phyloP scores from a whole-genome alignment of 371 early-diverging fungal species.

The Syncephalis plumigaleata region DNA sequence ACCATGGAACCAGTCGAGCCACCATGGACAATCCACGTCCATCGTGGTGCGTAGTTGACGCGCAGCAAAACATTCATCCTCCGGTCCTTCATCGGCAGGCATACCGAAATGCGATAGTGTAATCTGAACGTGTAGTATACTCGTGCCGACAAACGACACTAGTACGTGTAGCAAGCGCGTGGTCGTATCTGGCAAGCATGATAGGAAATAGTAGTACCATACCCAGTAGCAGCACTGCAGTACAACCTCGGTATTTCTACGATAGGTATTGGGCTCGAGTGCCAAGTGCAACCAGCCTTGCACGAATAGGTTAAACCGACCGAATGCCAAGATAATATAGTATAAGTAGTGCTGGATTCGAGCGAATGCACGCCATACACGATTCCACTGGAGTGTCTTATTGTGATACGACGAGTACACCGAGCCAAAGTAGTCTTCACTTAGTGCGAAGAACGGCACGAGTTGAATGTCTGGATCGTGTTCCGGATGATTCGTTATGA shows the following conservation, averaged over 20 bases:
- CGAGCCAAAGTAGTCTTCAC: conserved; percentile 56
- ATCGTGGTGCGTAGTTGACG: conserved; percentile 86
- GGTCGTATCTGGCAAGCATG: conserved; percentile 42
- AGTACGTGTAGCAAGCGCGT: conserved; percentile 43
- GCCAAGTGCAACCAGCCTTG: conserved; percentile 50
- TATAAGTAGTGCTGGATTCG: conserved; percentile 70
- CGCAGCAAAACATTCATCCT: conserved; percentile 60
- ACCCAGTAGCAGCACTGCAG: conserved; percentile 53
- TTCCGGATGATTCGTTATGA: conserved; percentile 72
- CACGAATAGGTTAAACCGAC: conserved; percentile 81
- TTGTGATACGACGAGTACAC: conserved; percentile 88
- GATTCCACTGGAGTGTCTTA: conserved; percentile 63
- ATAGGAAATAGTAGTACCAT: conserved; percentile 61
- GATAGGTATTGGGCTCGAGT: conserved; percentile 35
- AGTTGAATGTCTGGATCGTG: conserved; percentile 97
- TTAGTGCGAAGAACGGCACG: conserved; percentile 84
- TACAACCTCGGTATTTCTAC: conserved; percentile 49
- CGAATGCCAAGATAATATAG: conserved; percentile 73
- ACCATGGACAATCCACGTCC: conserved; percentile 88
- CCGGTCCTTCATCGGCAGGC: conserved; percentile 63
- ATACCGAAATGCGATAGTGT: conserved; percentile 92
- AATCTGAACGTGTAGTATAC: conserved; percentile 86
- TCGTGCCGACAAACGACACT: conserved; percentile 67
- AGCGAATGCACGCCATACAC: conserved; percentile 49
- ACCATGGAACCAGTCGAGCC: conserved; percentile 95